phyloP scores from a whole-genome alignment of 2,329 filamentous ascomycete species.

The Cadophora malorum region DNA sequence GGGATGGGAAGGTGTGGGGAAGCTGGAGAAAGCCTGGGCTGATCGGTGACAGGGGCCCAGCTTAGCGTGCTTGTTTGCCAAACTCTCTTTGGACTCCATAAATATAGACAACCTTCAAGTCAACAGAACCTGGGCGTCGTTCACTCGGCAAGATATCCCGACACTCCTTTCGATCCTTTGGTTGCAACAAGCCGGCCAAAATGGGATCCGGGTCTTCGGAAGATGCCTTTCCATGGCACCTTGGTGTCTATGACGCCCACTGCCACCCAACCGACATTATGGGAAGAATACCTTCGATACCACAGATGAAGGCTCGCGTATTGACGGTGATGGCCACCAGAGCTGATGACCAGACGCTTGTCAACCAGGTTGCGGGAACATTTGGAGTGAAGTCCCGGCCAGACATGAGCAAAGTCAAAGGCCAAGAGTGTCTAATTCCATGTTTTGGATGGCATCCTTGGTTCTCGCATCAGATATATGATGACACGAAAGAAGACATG shows the following conservation, averaged over 20 bases:
- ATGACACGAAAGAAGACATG: slow-evolving; percentile 53
- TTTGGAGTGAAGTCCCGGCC: slow-evolving; percentile 53
- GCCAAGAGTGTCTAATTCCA: slow-evolving; percentile 60
- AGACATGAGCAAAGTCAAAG: slow-evolving; percentile 40
- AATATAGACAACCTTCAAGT: background rate
- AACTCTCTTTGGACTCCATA: slow-evolving; percentile 12
- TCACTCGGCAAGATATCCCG: background rate
- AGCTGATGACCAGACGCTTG: slow-evolving; percentile 76
- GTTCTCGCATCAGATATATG: slow-evolving; percentile 81
- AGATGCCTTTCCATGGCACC: slow-evolving; percentile 67
- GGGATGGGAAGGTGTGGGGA: slow-evolving; percentile 9
- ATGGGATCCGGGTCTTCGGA: slow-evolving; percentile 17
- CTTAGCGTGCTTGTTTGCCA: background rate
- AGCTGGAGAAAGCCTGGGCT: slow-evolving; percentile 14
- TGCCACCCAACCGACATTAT: slow-evolving; percentile 86
- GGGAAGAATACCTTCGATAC: slow-evolving; percentile 62
- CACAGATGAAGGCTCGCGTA: slow-evolving; percentile 67
- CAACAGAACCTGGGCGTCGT: background rate
- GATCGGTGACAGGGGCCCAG: background rate
- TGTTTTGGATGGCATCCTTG: slow-evolving; percentile 90
- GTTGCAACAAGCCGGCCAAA: background rate
- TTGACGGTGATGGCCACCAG: slow-evolving; percentile 82
- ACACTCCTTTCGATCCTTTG: background rate
- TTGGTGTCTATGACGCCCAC: slow-evolving; percentile 78
- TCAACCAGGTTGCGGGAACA: slow-evolving; percentile 63